A percentile compares a stretch with the other conserved stretches of the same genome.
Conservation (phyloP, 106 monocot species). For the Platanthera guangdongensis region DNA sequence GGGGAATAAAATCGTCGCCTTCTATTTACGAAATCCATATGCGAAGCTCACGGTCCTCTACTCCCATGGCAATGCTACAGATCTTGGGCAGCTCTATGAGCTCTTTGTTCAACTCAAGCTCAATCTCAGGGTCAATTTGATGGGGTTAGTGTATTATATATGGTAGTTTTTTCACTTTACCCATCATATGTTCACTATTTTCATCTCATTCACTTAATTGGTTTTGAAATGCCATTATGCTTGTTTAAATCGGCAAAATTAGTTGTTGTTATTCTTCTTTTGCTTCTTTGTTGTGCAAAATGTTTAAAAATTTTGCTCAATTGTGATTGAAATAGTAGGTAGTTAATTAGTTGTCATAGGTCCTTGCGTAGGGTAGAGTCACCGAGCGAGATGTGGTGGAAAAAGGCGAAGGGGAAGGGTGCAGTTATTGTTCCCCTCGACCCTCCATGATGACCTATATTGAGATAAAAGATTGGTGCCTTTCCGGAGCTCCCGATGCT, state of each 20-base stretch:
- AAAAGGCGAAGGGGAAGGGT: too few relatives aligned
- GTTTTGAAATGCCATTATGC: background rate
- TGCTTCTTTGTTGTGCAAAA: background rate
- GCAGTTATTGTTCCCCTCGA: too few relatives aligned
- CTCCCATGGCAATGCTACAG: slow-evolving; percentile 94
- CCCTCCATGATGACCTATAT: too few relatives aligned
- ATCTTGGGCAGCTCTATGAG: slow-evolving; percentile 82
- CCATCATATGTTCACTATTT: background rate
- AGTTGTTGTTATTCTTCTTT: background rate
- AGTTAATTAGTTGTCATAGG: background rate
- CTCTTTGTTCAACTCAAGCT: slow-evolving; percentile 84
- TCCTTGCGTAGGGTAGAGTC: too few relatives aligned
- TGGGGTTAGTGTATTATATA: slow-evolving; percentile 58
- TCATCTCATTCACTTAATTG: background rate
- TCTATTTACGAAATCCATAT: slow-evolving; percentile 62
- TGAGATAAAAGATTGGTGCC: too few relatives aligned
- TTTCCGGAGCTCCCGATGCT: too few relatives aligned
- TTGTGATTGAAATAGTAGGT: background rate
- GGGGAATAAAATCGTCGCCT: slow-evolving; percentile 67
- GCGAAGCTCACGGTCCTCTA: slow-evolving; percentile 74
- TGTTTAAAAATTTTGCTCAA: background rate
- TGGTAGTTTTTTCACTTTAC: background rate
- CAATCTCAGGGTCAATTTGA: slow-evolving; percentile 80
- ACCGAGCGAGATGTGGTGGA: too few relatives aligned
- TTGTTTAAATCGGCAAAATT: background rate